Conservation (phyloP, 1,139 yeast genomes). For the Sugiyamaella castrensis region DNA sequence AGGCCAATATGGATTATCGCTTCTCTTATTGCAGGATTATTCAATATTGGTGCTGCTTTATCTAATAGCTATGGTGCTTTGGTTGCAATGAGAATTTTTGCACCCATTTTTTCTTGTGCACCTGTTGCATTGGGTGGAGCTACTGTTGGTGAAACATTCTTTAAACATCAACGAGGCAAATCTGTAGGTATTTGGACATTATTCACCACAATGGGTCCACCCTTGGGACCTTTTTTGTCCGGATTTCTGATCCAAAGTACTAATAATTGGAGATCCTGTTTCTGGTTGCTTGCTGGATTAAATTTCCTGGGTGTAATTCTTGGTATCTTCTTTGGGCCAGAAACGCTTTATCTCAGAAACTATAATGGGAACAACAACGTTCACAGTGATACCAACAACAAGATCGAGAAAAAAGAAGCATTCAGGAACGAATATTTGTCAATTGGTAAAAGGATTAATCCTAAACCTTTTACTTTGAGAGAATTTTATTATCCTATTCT, state of each 20-base stretch:
- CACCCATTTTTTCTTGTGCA: conserved; percentile 19
- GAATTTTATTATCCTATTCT: conserved; percentile 9
- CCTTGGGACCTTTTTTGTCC: conserved; percentile 20
- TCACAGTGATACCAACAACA: background rate
- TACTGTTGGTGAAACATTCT: conserved; percentile 21
- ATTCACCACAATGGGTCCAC: conserved; percentile 19
- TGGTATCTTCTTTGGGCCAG: conserved; percentile 16
- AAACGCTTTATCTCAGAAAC: conserved; percentile 20
- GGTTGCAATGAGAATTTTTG: conserved; percentile 18
- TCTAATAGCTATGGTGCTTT: conserved; percentile 19
- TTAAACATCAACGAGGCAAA: conserved; percentile 19
- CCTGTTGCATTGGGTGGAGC: conserved; percentile 21
- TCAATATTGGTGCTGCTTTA: conserved; percentile 21
- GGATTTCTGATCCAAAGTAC: conserved; percentile 21
- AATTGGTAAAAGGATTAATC: background rate
- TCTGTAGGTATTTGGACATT: conserved; percentile 21
- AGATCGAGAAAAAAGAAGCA: background rate
- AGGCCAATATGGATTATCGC: conserved; percentile 20
- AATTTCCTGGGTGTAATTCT: conserved; percentile 12
- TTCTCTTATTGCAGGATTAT: conserved; percentile 8
- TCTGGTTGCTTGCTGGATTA: conserved; percentile 18
- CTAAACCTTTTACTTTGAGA: conserved; percentile 9
- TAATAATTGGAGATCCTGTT: conserved; percentile 17
- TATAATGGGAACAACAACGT: background rate
- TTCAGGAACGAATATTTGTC: conserved; percentile 2